These are phyloP conservation scores for Mycosphaerella sp. DNA, from an alignment of 2,329 filamentous ascomycete genomes.

Conservation along the genomic window DNA sequence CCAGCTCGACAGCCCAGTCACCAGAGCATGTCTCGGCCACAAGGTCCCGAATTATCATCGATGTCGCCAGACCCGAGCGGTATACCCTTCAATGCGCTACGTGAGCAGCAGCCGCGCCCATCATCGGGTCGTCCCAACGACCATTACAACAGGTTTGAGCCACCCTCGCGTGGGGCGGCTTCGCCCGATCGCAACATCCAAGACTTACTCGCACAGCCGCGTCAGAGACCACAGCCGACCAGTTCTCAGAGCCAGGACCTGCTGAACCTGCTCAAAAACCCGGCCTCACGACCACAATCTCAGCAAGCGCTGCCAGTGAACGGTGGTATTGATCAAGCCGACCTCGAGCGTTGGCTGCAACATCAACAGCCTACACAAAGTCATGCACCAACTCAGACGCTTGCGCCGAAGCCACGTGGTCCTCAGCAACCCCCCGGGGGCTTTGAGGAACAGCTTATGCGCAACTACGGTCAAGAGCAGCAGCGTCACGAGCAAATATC, in stretches of 20 bases:
- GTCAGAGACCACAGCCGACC: conserved; percentile 45
- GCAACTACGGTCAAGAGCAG: conserved; percentile 25
- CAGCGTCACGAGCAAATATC: conserved; percentile 19
- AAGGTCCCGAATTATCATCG: conserved; percentile 10
- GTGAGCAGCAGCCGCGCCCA: conserved; percentile 24
- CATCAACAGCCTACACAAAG: conserved; percentile 22
- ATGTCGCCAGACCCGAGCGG: conserved; percentile 23
- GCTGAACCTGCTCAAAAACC: conserved; percentile 65
- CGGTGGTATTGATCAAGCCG: conserved; percentile 18
- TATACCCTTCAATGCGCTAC: conserved; percentile 22
- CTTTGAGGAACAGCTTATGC: conserved; percentile 34
- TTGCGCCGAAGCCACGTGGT: conserved; percentile 34
- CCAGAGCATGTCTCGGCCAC: conserved; percentile 10
- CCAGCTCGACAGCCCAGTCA: conserved; percentile 13
- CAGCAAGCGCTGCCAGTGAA: conserved; percentile 31
- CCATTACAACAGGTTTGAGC: conserved; percentile 25
- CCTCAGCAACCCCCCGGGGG: conserved; percentile 32
- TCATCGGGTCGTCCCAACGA: conserved; percentile 20
- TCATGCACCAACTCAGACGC: conserved; percentile 14
- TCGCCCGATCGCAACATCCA: conserved; percentile 34
- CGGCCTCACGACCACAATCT: conserved; percentile 26
- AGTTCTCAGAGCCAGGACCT: conserved; percentile 68
- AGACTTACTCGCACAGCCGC: conserved; percentile 36
- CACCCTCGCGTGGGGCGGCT: conserved; percentile 27
- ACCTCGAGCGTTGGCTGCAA: conserved; percentile 34